Percentiles rank a stretch among this genome's conserved stretches.
phyloP scores from a whole-genome alignment of 805 yeast genomes.

The Yamadazyma akitaensis region DNA sequence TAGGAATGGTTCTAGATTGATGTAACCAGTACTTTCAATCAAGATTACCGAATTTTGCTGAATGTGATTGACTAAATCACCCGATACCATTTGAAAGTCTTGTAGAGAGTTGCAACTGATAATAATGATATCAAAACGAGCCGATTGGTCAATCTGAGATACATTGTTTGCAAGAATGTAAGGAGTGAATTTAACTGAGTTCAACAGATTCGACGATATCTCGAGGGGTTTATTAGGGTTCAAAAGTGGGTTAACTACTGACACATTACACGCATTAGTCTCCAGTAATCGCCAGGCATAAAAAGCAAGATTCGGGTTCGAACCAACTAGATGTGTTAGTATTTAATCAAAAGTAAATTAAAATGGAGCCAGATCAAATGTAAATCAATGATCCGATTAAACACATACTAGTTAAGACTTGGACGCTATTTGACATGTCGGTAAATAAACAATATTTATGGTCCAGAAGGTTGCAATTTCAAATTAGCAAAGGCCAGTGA shows the following conservation, averaged over 20 bases:
- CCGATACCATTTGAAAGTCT: slow-evolving; percentile 32
- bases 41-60: slow-evolving; percentile 48
- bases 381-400: background rate
- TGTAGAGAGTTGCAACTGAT: slow-evolving; percentile 35
- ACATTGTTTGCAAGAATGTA: slow-evolving; percentile 11
- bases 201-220: slow-evolving; percentile 17
- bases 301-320: slow-evolving; percentile 55
- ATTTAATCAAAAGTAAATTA: background rate
- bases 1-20: slow-evolving; percentile 69
- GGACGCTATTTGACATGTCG: slow-evolving; percentile 15
- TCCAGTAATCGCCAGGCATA: slow-evolving; percentile 56
- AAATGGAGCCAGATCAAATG: background rate
- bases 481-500: background rate
- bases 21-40: slow-evolving; percentile 68
- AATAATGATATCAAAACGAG: slow-evolving; percentile 33
- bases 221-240: slow-evolving; percentile 14
- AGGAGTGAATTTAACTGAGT: slow-evolving; percentile 12
- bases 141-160: slow-evolving; percentile 4
- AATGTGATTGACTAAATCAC: slow-evolving; percentile 23
- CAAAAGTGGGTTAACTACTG: slow-evolving; percentile 36
- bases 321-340: slow-evolving; percentile 39
- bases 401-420: slow-evolving; percentile 21
- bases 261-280: slow-evolving; percentile 34
- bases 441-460: background rate
- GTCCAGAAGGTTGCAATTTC: background rate